These are phyloP conservation scores for Sarocladiaceae sp. DNA, from an alignment of 2,329 filamentous ascomycete genomes.

Conservation along the genomic window DNA sequence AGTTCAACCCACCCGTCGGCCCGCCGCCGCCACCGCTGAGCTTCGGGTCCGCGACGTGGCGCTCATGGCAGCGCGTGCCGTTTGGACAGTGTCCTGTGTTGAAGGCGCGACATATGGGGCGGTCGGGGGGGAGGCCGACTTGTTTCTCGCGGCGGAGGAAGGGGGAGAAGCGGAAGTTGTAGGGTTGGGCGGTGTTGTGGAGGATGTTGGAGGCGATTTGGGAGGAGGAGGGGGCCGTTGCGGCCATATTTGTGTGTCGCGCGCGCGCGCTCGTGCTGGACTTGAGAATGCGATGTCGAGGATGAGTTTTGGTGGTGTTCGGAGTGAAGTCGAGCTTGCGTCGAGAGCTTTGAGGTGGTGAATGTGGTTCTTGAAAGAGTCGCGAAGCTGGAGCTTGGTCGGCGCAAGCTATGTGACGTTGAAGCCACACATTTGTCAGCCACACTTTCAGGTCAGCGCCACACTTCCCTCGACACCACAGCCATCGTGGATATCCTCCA, in stretches of 20 bases:
- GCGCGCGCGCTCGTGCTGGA: not conserved
- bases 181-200: conserved; percentile 49
- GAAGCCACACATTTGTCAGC: conserved; percentile 14
- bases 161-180: conserved; percentile 79
- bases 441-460: conserved; percentile 9
- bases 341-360: not conserved
- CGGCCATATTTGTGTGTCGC: conserved; percentile 21
- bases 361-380: not conserved
- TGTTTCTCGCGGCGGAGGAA: conserved; percentile 82
- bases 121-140: conserved; percentile 74
- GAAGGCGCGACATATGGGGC: conserved; percentile 82
- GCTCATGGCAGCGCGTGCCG: conserved; percentile 79
- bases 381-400: not conserved
- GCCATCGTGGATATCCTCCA: no score
- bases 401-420: conserved; percentile 3
- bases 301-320: not conserved
- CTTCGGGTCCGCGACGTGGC: conserved; percentile 50
- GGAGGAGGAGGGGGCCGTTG: conserved; percentile 18
- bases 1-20: conserved; percentile 59
- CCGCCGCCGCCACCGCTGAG: conserved; percentile 25
- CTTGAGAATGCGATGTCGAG: not conserved
- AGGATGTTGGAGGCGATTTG: conserved; percentile 44
- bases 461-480: no score
- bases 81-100: conserved; percentile 81
- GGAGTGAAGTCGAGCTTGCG: not conserved